Evolutionary conservation across 192 early-diverging fungal species (phyloP), one percentile per base, ranked within the genome.

Genomic region (Backusella tuberculispora): DNA sequence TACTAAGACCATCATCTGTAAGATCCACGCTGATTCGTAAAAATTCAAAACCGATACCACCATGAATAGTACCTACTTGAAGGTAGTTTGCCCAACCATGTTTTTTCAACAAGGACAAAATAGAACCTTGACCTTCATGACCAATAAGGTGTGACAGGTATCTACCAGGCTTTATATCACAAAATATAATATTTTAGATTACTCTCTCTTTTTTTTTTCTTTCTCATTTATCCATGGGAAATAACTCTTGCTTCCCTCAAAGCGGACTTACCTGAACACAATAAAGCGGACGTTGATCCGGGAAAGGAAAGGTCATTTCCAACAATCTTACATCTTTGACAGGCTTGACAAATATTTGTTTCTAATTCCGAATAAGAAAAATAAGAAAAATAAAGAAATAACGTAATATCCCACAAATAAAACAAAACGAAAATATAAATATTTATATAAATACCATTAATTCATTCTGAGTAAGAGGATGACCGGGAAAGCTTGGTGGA

Each of bases 61-160:
- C 64, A 63, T 85, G 83, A 9, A 81, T 83, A 3, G 82, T 77
- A 15, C 93, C 91, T 0, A 91, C 92, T 10, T 86, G 84, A 43
- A 96, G 82, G 19, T 85, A 85, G 41, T 92, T 89, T 2, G 94
- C 95, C 97, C 97, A 99, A 1, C 96, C 94, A 74, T 92, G 89
- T 71, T 91, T 87, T 76, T 97, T 98, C 38, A 99, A 82, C 38
- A 90, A 76, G 3, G 93, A 93, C 29, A 97, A 81, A 41, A 98
- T 82, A 13, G 96, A 97, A 8, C 97, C 97, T 46, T 85, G 82
- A 26, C 92, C 92, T 82, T 98, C 96, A 81, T 97, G 95, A 1
- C 96, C 96, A 76, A 99, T 90, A 53, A 98, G 86, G 76, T 96
- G 95, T 12, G 92, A 90, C 41, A 94, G 72, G 78, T 98, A 98